phyloP scores from a whole-genome alignment of 2,329 filamentous ascomycete species.

The Teratosphaeria zuluensis region DNA sequence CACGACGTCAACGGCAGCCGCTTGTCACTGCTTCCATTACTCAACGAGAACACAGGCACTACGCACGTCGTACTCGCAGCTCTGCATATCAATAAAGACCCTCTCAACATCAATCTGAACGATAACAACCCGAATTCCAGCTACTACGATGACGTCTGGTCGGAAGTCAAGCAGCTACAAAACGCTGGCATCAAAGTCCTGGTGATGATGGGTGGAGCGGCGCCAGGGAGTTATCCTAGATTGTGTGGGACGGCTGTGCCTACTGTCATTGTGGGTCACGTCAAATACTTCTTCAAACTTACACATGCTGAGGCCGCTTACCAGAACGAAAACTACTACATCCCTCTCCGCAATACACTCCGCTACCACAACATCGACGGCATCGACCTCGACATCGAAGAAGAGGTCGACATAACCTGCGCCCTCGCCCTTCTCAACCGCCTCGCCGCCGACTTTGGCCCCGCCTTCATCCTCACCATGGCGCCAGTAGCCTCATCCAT shows the following conservation, averaged over 20 bases:
- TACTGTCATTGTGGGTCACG: constrained; percentile 2
- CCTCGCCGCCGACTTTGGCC: constrained; percentile 19
- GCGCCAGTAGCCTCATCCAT: constrained; percentile 22
- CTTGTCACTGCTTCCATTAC: constrained; percentile 17
- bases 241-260: constrained; percentile 14
- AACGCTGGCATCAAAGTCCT: constrained; percentile 20
- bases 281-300: too few relatives aligned
- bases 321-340: constrained; percentile 18
- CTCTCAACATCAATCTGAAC: constrained; percentile 19
- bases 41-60: constrained; percentile 16
- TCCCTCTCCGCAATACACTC: constrained; percentile 18
- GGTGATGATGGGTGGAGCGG: constrained; percentile 25
- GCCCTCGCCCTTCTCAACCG: constrained; percentile 17
- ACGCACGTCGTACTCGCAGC: constrained; percentile 22
- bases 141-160: constrained; percentile 15
- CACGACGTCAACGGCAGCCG: constrained; percentile 12
- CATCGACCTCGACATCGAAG: constrained; percentile 24
- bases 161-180: constrained; percentile 18
- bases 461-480: constrained; percentile 23
- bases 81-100: constrained; percentile 19
- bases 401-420: constrained; percentile 15
- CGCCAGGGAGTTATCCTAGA: constrained; percentile 17
- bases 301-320: not conserved
- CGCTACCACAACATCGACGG: constrained; percentile 18
- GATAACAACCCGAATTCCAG: constrained; percentile 16